Conservation (phyloP, 2,329 filamentous ascomycete genomes). For the Verticillium tricorpus region DNA sequence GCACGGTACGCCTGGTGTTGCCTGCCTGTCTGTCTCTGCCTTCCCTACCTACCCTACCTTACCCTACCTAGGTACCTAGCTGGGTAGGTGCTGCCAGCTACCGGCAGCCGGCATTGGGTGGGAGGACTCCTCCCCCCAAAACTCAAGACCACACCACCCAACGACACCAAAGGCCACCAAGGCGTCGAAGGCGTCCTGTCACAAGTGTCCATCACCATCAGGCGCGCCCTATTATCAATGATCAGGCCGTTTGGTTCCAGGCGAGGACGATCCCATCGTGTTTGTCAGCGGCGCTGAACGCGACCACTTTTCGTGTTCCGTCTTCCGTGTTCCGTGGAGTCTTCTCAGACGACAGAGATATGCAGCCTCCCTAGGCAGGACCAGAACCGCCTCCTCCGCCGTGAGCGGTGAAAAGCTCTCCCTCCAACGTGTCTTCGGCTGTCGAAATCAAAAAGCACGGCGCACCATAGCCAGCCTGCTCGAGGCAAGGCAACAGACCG, state of each 20-base stretch:
- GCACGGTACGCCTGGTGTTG: background rate
- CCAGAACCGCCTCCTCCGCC: no score
- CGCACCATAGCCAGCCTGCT: background rate
- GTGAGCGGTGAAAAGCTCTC: background rate
- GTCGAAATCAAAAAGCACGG: background rate
- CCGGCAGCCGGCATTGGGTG: no score
- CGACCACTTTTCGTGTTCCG: no score
- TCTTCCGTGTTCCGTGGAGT: no score
- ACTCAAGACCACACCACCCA: background rate
- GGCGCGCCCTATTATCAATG: background rate
- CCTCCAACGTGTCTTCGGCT: background rate
- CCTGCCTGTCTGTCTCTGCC: background rate
- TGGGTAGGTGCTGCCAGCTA: no score
- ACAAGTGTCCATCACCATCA: background rate
- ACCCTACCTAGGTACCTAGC: no score
- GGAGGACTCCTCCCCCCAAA: background rate
- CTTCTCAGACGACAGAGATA: no score
- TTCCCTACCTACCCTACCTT: no score
- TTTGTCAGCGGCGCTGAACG: background rate
- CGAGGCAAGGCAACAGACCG: background rate
- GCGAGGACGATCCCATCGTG: background rate
- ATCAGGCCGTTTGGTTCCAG: background rate
- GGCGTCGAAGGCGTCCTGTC: background rate
- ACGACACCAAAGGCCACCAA: background rate
- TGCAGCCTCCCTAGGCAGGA: no score